A percentile compares a stretch with the other conserved stretches of the same genome.
Evolutionary conservation across 2,329 filamentous ascomycete species (phyloP).

Genomic region (Ophiocordyceps camponoti-saundersi): DNA sequence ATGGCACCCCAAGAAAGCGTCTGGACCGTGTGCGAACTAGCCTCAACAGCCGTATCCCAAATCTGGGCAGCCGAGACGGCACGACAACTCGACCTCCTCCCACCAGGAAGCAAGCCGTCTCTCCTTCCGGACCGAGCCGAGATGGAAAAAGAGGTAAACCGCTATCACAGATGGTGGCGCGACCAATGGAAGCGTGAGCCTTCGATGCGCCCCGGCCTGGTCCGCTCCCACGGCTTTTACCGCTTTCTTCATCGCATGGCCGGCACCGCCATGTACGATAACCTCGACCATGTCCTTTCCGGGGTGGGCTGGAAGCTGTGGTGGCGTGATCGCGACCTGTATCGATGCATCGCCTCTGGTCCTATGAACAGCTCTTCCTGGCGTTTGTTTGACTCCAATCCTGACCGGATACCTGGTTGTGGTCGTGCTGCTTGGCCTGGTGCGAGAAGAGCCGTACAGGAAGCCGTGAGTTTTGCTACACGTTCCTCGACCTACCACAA

Average conservation of each 20-base stretch:
- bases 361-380: constrained; percentile 10
- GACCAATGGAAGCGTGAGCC: constrained; percentile 7
- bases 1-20: constrained; percentile 14
- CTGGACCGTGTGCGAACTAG: constrained; percentile 19
- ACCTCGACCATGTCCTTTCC: constrained; percentile 8
- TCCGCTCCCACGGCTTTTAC: constrained; percentile 8
- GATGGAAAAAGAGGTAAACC: constrained; percentile 10
- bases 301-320: constrained; percentile 8
- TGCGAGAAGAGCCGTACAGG: constrained; percentile 7
- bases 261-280: constrained; percentile 10
- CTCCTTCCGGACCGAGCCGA: constrained; percentile 6
- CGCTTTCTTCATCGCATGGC: constrained; percentile 10
- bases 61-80: constrained; percentile 12
- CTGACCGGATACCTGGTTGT: constrained; percentile 8
- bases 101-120: constrained; percentile 4
- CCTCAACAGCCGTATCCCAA: constrained; percentile 21
- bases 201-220: constrained; percentile 7
- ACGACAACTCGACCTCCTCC: constrained; percentile 1
- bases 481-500: too few species aligned
- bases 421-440: constrained; percentile 8
- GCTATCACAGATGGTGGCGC: constrained; percentile 12
- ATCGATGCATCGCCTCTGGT: constrained; percentile 9
- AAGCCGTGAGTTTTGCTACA: constrained; percentile 6
- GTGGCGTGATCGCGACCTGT: constrained; percentile 9
- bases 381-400: constrained; percentile 12